These are phyloP conservation scores for Mucor irregularis DNA, from an alignment of 371 early-diverging fungal genomes.

Conservation along the genomic window DNA sequence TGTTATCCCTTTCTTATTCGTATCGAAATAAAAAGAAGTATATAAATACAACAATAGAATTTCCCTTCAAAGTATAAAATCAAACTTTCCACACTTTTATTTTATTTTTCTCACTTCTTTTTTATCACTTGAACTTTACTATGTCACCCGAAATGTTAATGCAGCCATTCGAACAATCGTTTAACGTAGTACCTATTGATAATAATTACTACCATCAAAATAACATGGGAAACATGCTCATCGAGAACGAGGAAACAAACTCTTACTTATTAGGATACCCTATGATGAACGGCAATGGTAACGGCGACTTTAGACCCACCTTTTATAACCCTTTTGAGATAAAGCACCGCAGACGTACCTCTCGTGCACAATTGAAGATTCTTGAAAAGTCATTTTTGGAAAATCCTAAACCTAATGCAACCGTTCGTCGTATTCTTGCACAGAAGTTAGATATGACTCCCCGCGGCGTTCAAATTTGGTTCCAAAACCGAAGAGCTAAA, in stretches of 20 bases:
- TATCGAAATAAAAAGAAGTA: background rate
- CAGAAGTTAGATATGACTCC: slow-evolving; percentile 83
- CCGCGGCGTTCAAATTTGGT: slow-evolving; percentile 96
- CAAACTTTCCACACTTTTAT: background rate
- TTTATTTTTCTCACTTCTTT: background rate
- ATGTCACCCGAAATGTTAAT: slow-evolving; percentile 34
- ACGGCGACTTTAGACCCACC: slow-evolving; percentile 66
- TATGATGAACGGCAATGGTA: slow-evolving; percentile 1
- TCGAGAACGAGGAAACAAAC: slow-evolving; percentile 1
- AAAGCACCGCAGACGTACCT: slow-evolving; percentile 76
- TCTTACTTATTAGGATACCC: slow-evolving; percentile 9
- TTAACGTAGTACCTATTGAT: slow-evolving; percentile 11
- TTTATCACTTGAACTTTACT: too few species aligned
- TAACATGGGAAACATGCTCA: slow-evolving; percentile 2
- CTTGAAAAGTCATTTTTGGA: slow-evolving; percentile 70
- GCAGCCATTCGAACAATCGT: slow-evolving; percentile 33
- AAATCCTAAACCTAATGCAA: slow-evolving; percentile 73
- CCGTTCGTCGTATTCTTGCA: slow-evolving; percentile 67
- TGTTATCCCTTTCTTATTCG: background rate
- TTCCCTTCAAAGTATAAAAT: background rate
- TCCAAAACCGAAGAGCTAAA: slow-evolving; percentile 97
- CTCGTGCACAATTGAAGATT: slow-evolving; percentile 66
- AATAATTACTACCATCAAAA: slow-evolving; percentile 6
- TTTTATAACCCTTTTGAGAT: slow-evolving; percentile 81
- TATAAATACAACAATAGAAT: background rate